These are phyloP conservation scores for Mytilinidion resinicola DNA, from an alignment of 495 filamentous ascomycete species.

Conservation along the genomic window DNA sequence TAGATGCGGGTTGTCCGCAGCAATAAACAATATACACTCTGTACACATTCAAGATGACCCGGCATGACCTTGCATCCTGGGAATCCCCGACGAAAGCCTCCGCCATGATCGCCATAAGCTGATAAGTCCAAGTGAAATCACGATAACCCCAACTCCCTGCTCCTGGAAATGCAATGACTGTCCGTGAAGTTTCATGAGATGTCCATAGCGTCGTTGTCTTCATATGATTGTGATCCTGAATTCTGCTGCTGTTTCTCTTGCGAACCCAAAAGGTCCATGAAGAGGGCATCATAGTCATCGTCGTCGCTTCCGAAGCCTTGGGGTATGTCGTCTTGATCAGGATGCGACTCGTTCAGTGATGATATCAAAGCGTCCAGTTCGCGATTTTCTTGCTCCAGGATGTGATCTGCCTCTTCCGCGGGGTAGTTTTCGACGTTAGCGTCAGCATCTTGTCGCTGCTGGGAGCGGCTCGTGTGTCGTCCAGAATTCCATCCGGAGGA, in stretches of 20 bases:
- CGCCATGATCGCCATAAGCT: constrained; percentile 8
- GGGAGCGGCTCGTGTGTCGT: not conserved
- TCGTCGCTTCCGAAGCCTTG: constrained; percentile 39
- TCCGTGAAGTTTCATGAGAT: constrained; percentile 7
- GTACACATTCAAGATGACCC: too few species aligned
- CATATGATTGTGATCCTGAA: constrained; percentile 1
- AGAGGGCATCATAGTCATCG: constrained; percentile 55
- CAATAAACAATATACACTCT: constrained; percentile 45
- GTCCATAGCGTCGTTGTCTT: constrained; percentile 24
- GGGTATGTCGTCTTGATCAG: constrained; percentile 2
- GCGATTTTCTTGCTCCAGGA: constrained; percentile 49
- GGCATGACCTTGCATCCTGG: not conserved
- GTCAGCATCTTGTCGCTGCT: not conserved
- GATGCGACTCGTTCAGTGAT: constrained; percentile 34
- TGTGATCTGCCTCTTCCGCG: constrained; percentile 39
- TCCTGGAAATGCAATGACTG: not conserved
- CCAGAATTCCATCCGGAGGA: not conserved
- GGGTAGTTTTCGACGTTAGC: constrained; percentile 25
- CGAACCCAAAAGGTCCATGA: constrained; percentile 41
- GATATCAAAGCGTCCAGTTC: constrained; percentile 55
- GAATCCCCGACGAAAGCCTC: constrained; percentile 14
- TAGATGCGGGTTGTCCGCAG: constrained; percentile 65
- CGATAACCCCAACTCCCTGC: not conserved
- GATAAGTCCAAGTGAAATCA: not conserved
- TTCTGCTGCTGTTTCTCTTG: not conserved